Evolutionary conservation across 1,284 basidiomycete genomes (phyloP), one percentile per base, ranked within the genome.

Genomic region (Austroboletus olivaceoglutinosus): DNA sequence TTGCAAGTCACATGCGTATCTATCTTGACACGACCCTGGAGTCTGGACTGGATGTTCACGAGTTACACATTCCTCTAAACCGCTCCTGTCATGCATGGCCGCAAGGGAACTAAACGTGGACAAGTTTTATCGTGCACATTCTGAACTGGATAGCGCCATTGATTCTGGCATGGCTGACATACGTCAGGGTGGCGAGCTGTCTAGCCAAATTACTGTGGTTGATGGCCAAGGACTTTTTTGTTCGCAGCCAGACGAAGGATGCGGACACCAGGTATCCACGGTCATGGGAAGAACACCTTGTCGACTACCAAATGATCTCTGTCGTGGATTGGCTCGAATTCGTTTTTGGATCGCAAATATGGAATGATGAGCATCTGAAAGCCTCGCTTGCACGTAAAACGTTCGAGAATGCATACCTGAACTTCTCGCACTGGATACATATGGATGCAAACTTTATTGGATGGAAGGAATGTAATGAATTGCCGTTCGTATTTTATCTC

Each of bases 371-470:
- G 7, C 2, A 21, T 10, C 15, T 0, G 2, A 15, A 46, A 13
- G 8, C 30, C 10, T 38, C 12, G 6, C 0, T 23, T 0, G 39
- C 31, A 18, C 34, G 39, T 10, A 4, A 30, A 4, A 30, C 5
- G 0, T 60, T 52, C 11, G 2, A 48, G 27, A 15, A 58, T 23
- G 56, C 47, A 0, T 56, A 47, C 31, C 0, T 56, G 3, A 59
- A 57, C 21, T 53, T 60, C 16, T 59, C 45, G 2, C 54, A 62
- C n/a, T 51, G 54, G 49, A 9, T 49, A 16, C 41, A 22, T 21
- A 59, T 61, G 56, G 48, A 40, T 3, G 3, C 4, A 4, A 43
- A 39, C 25, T 30, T 51, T 8, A n/a, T n/a, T n/a, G 47, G 43
- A n/a, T 33, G 37, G 8, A 23, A 29, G 6, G 43, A 27, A 16